phyloP scores from a whole-genome alignment of 2,329 filamentous ascomycete species.

The Botryosphaeria agaves region DNA sequence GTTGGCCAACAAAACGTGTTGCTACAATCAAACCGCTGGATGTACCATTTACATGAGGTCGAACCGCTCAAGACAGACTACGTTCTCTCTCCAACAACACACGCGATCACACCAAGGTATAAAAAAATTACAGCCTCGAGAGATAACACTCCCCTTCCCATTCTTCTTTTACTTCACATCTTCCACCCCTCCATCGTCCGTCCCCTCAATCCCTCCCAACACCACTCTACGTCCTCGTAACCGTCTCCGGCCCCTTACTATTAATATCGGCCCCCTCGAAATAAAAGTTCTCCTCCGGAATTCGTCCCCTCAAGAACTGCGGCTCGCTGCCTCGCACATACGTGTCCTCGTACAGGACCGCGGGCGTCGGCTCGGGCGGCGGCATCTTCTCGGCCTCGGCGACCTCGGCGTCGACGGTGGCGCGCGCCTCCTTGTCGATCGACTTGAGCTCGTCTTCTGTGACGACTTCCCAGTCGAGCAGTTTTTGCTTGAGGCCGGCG shows the following conservation, averaged over 20 bases:
- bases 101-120: too few species aligned
- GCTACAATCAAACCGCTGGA: too few species aligned
- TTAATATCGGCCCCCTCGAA: conserved; percentile 24
- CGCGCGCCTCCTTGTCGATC: conserved; percentile 86
- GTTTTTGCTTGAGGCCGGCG: conserved; percentile 92
- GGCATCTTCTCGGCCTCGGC: conserved; percentile 79
- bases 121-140: too few species aligned
- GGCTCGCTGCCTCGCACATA: conserved; percentile 83
- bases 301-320: conserved; percentile 70
- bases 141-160: too few species aligned
- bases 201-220: too few species aligned
- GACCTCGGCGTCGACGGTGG: conserved; percentile 76
- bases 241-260: not conserved
- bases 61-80: too few species aligned
- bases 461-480: conserved; percentile 85
- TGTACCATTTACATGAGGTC: too few species aligned
- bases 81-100: too few species aligned
- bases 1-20: too few species aligned
- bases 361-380: conserved; percentile 55
- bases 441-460: conserved; percentile 90
- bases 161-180: too few species aligned
- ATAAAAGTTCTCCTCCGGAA: conserved; percentile 84
- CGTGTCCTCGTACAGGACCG: conserved; percentile 92
- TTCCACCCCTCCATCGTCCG: too few species aligned
- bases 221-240: not conserved